phyloP scores from a whole-genome alignment of 768 basidiomycete genomes.

The Zangia roseola region DNA sequence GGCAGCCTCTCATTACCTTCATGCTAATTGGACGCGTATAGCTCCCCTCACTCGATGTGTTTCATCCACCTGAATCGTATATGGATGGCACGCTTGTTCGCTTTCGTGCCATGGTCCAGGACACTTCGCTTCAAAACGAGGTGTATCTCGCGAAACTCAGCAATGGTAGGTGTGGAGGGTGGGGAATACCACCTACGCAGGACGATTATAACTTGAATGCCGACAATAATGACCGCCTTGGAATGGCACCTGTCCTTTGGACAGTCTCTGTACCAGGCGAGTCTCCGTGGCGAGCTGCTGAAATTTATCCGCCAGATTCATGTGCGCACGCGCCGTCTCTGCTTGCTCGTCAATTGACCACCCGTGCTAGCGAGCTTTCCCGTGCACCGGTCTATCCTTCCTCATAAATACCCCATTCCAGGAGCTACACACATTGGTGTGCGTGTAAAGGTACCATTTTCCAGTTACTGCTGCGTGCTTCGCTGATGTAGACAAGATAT shows the following conservation, averaged over 20 bases:
- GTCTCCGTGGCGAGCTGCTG: constrained; percentile 50
- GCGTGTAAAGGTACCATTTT: constrained; percentile 59
- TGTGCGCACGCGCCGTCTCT: constrained; percentile 15
- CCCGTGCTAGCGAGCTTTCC: constrained; percentile 23
- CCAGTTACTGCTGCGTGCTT: background rate
- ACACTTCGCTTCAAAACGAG: constrained; percentile 71
- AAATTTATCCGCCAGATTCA: constrained; percentile 23
- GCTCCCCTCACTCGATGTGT: constrained; percentile 57
- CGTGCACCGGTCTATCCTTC: constrained; percentile 27
- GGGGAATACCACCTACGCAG: constrained; percentile 55
- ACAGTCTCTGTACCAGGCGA: constrained; percentile 73
- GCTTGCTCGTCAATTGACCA: background rate
- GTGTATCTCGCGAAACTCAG: constrained; percentile 58
- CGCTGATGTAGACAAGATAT: constrained; percentile 45
- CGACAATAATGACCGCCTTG: constrained; percentile 50
- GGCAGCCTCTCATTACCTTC: background rate
- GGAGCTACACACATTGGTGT: constrained; percentile 58
- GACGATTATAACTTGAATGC: constrained; percentile 5
- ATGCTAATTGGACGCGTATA: constrained; percentile 25
- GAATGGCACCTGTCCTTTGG: constrained; percentile 68
- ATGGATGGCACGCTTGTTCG: constrained; percentile 58
- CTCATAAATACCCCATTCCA: constrained; percentile 68
- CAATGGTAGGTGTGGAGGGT: constrained; percentile 60
- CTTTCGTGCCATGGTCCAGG: constrained; percentile 80
- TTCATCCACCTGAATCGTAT: constrained; percentile 48